Evolutionary conservation across 441 rosid species (phyloP).

Genomic region (Sinapis alba): DNA sequence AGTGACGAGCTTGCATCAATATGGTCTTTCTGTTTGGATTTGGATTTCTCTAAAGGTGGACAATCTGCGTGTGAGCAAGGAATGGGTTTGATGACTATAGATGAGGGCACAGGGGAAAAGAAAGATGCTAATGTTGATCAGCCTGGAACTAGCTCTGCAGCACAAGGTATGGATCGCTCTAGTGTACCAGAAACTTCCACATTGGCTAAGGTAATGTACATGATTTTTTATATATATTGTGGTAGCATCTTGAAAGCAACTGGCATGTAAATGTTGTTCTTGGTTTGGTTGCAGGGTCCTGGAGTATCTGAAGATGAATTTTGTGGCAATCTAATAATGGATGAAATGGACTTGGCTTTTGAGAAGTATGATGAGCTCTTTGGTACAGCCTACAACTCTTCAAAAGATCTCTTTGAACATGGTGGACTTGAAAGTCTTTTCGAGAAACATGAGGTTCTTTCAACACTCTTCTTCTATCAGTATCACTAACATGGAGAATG

Average conservation of each 20-base stretch:
- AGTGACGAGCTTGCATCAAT: constrained; percentile 77
- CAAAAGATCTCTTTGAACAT: constrained; percentile 79
- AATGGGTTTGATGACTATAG: constrained; percentile 80
- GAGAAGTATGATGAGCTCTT: constrained; percentile 97
- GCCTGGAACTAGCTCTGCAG: constrained; percentile 52
- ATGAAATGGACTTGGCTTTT: constrained; percentile 62
- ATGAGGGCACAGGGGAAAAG: constrained; percentile 39
- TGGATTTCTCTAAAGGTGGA: constrained; percentile 50
- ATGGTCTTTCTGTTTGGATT: constrained; percentile 67
- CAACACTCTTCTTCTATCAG: constrained; percentile 3
- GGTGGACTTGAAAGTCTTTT: constrained; percentile 93
- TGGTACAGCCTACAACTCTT: constrained; percentile 74
- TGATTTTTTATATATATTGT: background rate
- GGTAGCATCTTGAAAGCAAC: background rate
- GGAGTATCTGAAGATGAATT: constrained; percentile 34
- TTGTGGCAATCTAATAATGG: constrained; percentile 19
- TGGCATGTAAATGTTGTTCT: constrained; percentile 7
- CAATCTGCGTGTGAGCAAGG: constrained; percentile 76
- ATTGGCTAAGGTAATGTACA: constrained; percentile 60
- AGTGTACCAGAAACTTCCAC: constrained; percentile 49
- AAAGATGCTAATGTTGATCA: constrained; percentile 37
- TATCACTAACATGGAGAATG: constrained; percentile 21
- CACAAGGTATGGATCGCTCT: constrained; percentile 47
- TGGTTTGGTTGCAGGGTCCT: constrained; percentile 18
- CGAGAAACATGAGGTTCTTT: constrained; percentile 47